phyloP scores from a whole-genome alignment of 306 rosid species.

The Lablab purpureus region DNA sequence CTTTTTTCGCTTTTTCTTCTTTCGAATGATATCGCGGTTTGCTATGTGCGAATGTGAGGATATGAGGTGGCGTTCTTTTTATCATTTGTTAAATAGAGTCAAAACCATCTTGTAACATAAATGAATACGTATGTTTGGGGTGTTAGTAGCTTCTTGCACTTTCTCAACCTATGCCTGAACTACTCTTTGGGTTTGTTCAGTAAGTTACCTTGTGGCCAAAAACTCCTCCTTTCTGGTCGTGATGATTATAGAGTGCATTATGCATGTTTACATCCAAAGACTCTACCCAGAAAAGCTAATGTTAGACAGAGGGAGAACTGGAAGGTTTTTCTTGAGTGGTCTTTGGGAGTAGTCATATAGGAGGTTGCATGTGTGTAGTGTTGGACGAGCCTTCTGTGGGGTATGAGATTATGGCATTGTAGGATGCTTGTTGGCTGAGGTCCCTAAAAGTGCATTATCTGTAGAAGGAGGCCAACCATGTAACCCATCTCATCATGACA shows the following conservation, averaged over 20 bases:
- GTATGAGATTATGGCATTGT: not conserved
- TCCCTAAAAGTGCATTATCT: not conserved
- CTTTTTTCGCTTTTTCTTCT: not conserved
- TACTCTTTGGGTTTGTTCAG: not conserved
- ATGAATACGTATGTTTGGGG: not conserved
- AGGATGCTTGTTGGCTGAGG: not conserved
- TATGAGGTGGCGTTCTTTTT: not conserved
- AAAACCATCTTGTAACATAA: not conserved
- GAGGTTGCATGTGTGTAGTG: constrained; percentile 3
- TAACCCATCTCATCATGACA: not conserved
- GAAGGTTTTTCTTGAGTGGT: not conserved
- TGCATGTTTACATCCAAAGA: not conserved
- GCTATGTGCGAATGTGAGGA: not conserved
- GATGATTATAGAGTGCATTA: not conserved
- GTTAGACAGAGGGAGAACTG: not conserved
- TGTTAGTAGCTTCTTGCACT: not conserved
- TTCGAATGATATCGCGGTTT: not conserved
- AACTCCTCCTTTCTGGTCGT: not conserved
- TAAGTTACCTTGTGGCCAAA: not conserved
- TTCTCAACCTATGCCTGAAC: not conserved
- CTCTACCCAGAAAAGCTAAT: not conserved
- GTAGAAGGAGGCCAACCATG: not conserved
- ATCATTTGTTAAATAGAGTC: not conserved
- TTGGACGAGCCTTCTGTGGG: not conserved
- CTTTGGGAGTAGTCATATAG: not conserved